Base-by-base conservation (phyloP, 2,329 filamentous ascomycete genomes). In the Lithohypha guttulata region DNA sequence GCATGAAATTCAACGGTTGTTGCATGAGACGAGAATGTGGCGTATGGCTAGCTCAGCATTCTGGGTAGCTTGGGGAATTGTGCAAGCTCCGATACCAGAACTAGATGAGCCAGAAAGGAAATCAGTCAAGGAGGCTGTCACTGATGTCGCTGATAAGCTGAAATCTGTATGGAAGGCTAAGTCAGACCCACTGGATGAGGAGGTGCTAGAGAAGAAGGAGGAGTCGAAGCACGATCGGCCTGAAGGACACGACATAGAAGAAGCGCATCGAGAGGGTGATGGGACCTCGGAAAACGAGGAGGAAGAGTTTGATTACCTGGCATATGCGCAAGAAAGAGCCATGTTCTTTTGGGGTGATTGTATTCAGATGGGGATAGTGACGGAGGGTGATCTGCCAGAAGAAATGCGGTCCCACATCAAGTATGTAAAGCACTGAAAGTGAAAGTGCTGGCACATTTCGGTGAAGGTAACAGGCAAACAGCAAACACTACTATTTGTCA, bases 61-160 rank as follows among this genome's bases (percentile, higher is more conserved):
- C 62, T 98, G 91, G 91, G 76, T 93, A 17, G 84, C 86, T 1
- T 98, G 91, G 91, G 91, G 91, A 17, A 84, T 96, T 45, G 82
- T 98, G 36, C 91, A 98, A 62, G 89, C 91, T 33, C 87, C 91
- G 57, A 70, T 93, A 1, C 78, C 84, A 0, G 84, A 79, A 0
- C 68, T 89, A 56, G 75, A 80, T 36, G 60, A 61, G 41, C 60
- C 56, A 8, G 51, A 15, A 27, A 51, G 34, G 35, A 41, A 34
- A 28, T 39, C 21, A 8, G 22, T 58, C 29, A 40, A 45, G 33
- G 48, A 39, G 9, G 40, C 41, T n/a, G 46, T 51, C 29, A 41
- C 44, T 27, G 43, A 42, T n/a, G 46, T 51, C 29, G 42, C 44
- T 27, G 43, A 42, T 9, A 52, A 45, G 14, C 44, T 47, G 18